Evolutionary conservation across 192 early-diverging fungal species (phyloP).

Genomic region (Backusella psychrophila): DNA sequence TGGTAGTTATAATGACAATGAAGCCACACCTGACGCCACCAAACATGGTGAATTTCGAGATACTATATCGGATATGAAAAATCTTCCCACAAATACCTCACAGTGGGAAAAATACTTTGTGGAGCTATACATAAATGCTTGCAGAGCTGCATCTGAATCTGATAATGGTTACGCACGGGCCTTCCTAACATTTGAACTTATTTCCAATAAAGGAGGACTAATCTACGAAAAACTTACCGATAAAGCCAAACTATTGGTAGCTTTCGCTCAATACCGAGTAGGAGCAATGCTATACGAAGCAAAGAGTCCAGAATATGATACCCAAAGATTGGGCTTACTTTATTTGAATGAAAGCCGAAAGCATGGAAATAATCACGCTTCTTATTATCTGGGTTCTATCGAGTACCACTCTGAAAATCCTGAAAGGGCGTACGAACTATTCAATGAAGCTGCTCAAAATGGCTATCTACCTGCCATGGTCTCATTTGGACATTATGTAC

Average conservation of each 20-base stretch:
- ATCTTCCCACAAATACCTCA: not conserved
- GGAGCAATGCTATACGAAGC: not conserved
- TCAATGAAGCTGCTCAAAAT: not conserved
- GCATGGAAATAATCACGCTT: not conserved
- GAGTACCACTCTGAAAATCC: not conserved
- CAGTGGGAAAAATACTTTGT: slow-evolving; percentile 6
- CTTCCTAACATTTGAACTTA: not conserved
- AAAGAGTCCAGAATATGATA: not conserved
- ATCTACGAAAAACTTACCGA: not conserved
- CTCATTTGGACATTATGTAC: not conserved
- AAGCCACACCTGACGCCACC: not conserved
- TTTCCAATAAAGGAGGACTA: not conserved
- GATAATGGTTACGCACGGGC: not conserved
- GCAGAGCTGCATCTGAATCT: not conserved
- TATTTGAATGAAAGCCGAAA: not conserved
- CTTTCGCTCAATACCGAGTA: slow-evolving; percentile 1
- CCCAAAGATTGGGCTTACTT: not conserved
- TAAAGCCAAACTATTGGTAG: not conserved
- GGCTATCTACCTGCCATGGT: not conserved
- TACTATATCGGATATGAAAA: not conserved
- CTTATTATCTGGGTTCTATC: not conserved
- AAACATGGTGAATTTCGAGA: not conserved
- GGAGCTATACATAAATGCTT: not conserved
- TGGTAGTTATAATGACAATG: not conserved
- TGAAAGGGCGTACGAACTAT: not conserved